phyloP scores from a whole-genome alignment of 1,284 basidiomycete species.

The Cutaneotrichosporon sp. region DNA sequence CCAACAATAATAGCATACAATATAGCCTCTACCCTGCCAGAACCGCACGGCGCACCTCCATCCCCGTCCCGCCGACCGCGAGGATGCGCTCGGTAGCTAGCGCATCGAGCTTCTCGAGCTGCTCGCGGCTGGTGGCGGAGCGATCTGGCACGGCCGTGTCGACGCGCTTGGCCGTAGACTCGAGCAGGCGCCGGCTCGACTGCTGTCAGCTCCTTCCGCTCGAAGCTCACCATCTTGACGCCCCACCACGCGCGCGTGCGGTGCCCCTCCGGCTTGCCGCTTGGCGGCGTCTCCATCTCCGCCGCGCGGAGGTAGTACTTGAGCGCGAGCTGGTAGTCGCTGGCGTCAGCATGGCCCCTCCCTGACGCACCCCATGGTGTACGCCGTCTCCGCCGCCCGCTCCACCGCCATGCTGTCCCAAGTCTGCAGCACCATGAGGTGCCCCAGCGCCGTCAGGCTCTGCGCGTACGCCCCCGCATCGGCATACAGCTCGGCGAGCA shows the following conservation, averaged over 20 bases:
- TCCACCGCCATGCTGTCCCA: constrained; percentile 45
- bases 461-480: constrained; percentile 67
- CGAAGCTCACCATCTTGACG: constrained; percentile 69
- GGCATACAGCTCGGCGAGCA: constrained; percentile 86
- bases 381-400: constrained; percentile 46
- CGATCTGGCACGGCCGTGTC: constrained; percentile 62
- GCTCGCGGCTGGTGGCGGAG: constrained; percentile 57
- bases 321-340: constrained; percentile 70
- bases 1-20: constrained; percentile 1
- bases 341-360: constrained; percentile 26
- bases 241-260: constrained; percentile 72
- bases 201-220: background rate
- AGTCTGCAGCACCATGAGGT: constrained; percentile 42
- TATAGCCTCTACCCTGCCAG: background rate
- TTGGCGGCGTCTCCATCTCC: constrained; percentile 75
- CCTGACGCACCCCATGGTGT: constrained; percentile 44
- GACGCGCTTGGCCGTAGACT: constrained; percentile 64
- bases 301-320: constrained; percentile 79
- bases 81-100: constrained; percentile 69
- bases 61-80: constrained; percentile 33
- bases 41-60: constrained; percentile 19
- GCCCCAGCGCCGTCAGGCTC: constrained; percentile 40
- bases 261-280: constrained; percentile 26
- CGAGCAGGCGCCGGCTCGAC: constrained; percentile 1
- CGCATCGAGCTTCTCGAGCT: constrained; percentile 63